Percentiles rank a stretch among this genome's conserved stretches.
phyloP scores from a whole-genome alignment of 441 rosid genomes.

The Brassica hybrid region DNA sequence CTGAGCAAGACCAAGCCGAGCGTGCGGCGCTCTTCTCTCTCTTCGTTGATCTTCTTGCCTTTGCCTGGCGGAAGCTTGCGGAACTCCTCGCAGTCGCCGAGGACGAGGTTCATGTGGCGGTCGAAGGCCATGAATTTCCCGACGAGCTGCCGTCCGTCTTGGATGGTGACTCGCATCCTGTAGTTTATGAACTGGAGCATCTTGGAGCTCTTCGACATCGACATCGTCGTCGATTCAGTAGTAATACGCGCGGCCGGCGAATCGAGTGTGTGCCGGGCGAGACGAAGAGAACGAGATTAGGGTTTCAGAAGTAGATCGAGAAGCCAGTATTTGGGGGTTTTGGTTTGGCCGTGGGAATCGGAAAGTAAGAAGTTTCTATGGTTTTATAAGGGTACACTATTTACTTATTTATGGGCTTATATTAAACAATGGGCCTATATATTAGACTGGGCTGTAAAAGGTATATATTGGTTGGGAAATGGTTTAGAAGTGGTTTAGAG shows the following conservation, averaged over 20 bases:
- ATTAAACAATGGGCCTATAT: too few relatives aligned
- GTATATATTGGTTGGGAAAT: too few relatives aligned
- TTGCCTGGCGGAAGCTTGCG: constrained; percentile 95
- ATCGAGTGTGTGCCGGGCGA: constrained; percentile 19
- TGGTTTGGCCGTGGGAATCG: too few relatives aligned
- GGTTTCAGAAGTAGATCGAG: too few relatives aligned
- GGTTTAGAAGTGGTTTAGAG: too few relatives aligned
- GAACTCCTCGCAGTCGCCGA: constrained; percentile 98
- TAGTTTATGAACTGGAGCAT: constrained; percentile 98
- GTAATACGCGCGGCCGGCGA: constrained; percentile 22
- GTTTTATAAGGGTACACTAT: too few relatives aligned
- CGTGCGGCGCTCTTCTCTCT: constrained; percentile 93
- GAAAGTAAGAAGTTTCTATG: too few relatives aligned
- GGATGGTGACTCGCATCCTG: constrained; percentile 98
- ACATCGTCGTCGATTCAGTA: constrained; percentile 51
- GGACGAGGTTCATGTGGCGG: constrained; percentile 98
- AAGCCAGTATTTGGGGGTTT: too few relatives aligned
- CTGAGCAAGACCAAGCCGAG: constrained; percentile 93
- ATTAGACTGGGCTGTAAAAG: too few relatives aligned
- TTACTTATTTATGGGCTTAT: too few relatives aligned
- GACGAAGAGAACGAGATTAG: constrained; percentile 22
- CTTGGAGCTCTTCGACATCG: constrained; percentile 99
- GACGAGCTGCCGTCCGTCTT: constrained; percentile 93
- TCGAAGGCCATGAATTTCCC: constrained; percentile 99
- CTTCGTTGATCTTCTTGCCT: constrained; percentile 81